A percentile compares a stretch with the other conserved stretches of the same genome.
phyloP scores from a whole-genome alignment of 805 yeast species.

The Kockiozyma suomiensis region DNA sequence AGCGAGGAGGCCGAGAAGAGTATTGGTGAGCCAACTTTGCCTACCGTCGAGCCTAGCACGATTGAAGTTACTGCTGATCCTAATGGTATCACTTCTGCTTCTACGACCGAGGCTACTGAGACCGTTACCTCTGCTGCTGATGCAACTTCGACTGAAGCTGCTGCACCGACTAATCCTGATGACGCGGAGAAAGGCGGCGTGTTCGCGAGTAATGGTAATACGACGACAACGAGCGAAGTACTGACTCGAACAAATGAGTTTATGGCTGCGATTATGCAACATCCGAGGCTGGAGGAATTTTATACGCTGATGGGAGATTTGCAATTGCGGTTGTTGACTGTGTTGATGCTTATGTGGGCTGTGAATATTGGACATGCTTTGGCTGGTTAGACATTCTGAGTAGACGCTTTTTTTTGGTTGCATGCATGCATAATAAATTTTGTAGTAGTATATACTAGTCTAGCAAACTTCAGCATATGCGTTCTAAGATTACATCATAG shows the following conservation, averaged over 20 bases:
- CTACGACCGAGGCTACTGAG: neutral
- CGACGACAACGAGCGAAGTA: constrained; percentile 1
- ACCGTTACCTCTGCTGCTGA: neutral
- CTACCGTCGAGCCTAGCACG: constrained; percentile 4
- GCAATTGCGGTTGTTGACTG: constrained; percentile 15
- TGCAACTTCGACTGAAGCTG: neutral
- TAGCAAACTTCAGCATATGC: too few relatives aligned
- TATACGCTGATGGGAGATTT: constrained; percentile 22
- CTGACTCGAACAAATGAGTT: neutral
- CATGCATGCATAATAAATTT: neutral
- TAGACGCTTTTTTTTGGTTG: too few relatives aligned
- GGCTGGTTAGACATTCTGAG: constrained; percentile 2
- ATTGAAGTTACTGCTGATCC: neutral
- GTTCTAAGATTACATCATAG: too few relatives aligned
- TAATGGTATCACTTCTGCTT: neutral
- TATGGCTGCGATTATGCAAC: neutral
- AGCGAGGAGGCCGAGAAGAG: constrained; percentile 5
- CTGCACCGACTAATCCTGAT: constrained; percentile 1
- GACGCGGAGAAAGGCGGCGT: constrained; percentile 17
- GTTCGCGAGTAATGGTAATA: constrained; percentile 8
- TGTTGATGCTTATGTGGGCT: constrained; percentile 29
- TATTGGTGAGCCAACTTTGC: neutral
- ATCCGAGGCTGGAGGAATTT: constrained; percentile 12
- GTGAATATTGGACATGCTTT: constrained; percentile 20
- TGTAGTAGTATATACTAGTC: too few relatives aligned